Percentiles rank a stretch among this genome's conserved stretches.
Evolutionary conservation across 345 rosid genomes (phyloP).

Genomic region (Sisymbrium altissimum): DNA sequence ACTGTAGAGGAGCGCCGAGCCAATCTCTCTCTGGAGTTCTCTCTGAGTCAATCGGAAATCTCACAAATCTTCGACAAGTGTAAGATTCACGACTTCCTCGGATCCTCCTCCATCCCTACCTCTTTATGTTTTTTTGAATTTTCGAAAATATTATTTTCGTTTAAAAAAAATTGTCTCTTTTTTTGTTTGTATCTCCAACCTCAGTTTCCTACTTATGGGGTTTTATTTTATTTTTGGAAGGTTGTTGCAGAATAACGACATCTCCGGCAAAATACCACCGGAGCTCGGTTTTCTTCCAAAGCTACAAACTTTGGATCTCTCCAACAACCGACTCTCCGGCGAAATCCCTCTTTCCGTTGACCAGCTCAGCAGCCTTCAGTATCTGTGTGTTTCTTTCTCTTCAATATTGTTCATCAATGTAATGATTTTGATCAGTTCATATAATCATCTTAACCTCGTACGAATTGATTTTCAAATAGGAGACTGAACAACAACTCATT

Average conservation of each 20-base stretch:
- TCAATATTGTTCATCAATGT: not conserved
- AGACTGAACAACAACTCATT: conserved; percentile 94
- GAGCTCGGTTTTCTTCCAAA: conserved; percentile 67
- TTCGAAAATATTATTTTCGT: not conserved
- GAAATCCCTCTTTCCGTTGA: conserved; percentile 56
- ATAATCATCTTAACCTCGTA: conserved; percentile 24
- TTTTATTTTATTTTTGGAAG: no score
- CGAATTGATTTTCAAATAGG: conserved; percentile 38
- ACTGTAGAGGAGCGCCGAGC: conserved; percentile 83
- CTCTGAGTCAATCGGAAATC: conserved; percentile 64
- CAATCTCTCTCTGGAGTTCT: conserved; percentile 81
- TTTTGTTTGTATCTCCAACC: conserved; percentile 9
- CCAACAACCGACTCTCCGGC: conserved; percentile 65
- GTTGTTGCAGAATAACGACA: conserved; percentile 79
- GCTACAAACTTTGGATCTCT: conserved; percentile 84
- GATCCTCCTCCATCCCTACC: conserved; percentile 6
- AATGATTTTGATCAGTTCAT: conserved; percentile 9
- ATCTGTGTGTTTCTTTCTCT: conserved; percentile 55
- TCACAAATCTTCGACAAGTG: conserved; percentile 94
- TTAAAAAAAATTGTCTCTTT: no score
- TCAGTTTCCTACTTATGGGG: not conserved
- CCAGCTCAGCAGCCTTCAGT: conserved; percentile 59
- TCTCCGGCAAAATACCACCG: conserved; percentile 73
- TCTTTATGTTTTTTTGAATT: no score
- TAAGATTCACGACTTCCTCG: conserved; percentile 41